A percentile compares a stretch with the other conserved stretches of the same genome.
phyloP scores from a whole-genome alignment of 257 asterid species.

The Solanum lycopersicoides region DNA sequence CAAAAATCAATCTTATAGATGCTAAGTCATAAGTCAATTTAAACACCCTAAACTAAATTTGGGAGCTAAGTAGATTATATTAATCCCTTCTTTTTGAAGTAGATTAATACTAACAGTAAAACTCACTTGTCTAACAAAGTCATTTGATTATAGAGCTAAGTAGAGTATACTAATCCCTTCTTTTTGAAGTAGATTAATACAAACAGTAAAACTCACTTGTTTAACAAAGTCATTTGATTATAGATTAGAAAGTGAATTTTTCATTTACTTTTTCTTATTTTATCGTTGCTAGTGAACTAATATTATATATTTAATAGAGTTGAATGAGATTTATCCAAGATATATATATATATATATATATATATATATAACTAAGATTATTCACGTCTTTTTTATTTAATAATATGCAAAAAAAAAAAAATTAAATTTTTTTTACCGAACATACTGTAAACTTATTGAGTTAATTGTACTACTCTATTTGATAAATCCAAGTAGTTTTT shows the following conservation, averaged over 20 bases:
- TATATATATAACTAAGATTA: neutral
- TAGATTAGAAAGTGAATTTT: neutral
- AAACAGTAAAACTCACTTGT: neutral
- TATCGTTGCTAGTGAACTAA: neutral
- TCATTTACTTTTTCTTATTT: neutral
- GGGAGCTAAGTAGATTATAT: neutral
- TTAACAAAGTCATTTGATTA: neutral
- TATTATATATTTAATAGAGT: neutral
- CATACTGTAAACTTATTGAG: neutral
- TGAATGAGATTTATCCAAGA: neutral
- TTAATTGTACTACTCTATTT: neutral
- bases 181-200: neutral
- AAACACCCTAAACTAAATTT: neutral
- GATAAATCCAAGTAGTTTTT: neutral
- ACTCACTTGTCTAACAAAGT: neutral
- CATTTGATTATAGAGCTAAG: neutral
- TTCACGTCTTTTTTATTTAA: no score
- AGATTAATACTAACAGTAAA: no score
- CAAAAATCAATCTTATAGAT: fast-evolving
- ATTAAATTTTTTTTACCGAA: no score
- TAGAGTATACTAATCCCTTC: neutral
- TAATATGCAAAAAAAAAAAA: neutral
- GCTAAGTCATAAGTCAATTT: no score
- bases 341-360: no score
- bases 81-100: neutral